Base-by-base conservation (phyloP, 179 eudicot species). In the Heliamphora pulchella region DNA sequence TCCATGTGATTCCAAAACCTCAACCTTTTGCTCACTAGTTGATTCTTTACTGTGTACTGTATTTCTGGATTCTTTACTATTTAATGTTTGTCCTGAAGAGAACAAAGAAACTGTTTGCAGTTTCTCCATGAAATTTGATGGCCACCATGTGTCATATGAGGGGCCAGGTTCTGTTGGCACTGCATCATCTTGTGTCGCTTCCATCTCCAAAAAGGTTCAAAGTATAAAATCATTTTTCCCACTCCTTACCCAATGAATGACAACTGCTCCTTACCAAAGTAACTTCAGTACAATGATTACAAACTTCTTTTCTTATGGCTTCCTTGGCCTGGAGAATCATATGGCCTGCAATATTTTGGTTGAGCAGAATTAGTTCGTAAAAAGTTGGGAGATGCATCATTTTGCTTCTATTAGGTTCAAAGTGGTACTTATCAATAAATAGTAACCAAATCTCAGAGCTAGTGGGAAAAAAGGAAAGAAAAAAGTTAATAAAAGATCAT, bases 111-210 rank as follows among this genome's bases (percentile, higher is more conserved):
- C 88, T 10, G 87, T 79, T 79, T 79, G 86, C 78, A 87, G 84
- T 74, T 84, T 89, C 71, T 87, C 89, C 22, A 79, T 81, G 79
- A 89, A 85, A 80, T 87, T 89, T 83, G 92, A 77, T 76, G 82
- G 85, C 90, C 92, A 89, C 91, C 90, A 85, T 74, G 84, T 79
- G 76, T 88, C 78, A 83, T 63, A 89, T 77, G 88, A 84, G 84
- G 86, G 80, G 82, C 84, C 87, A 55, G 86, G 81, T 81, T 87
- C 92, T 78, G 82, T 82, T 77, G 77, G 88, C 80, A 84, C 85
- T n/a, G 80, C 54, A 70, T 84, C 87, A 74, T 86, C 86, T 81
- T 79, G 87, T 84, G 82, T 84, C 81, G 85, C 93, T 87, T 88
- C 97, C 94, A 92, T 92, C 77, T 80, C 81, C 85, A 89, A 77